phyloP scores from a whole-genome alignment of 1,284 basidiomycete species.

The Cutaneotrichosporon mucoides region DNA sequence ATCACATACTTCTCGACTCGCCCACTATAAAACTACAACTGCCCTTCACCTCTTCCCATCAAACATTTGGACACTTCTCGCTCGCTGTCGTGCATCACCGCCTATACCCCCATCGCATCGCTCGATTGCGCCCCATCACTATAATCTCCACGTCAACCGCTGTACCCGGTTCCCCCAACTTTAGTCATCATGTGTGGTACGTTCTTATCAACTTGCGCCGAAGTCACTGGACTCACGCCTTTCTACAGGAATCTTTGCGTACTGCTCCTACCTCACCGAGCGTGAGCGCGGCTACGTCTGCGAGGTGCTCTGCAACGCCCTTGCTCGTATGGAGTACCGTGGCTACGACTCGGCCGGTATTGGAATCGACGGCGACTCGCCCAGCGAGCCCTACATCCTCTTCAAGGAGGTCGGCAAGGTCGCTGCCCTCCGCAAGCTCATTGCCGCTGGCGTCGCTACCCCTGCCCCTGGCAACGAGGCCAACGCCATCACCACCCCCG shows the following conservation, averaged over 20 bases:
- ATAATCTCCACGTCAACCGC: not conserved
- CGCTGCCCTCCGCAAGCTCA: constrained; percentile 85
- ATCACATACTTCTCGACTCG: too few relatives aligned
- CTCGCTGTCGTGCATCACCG: too few relatives aligned
- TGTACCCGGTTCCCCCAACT: not conserved
- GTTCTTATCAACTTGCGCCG: not conserved
- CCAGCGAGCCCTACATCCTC: constrained; percentile 61
- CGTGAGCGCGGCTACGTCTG: constrained; percentile 92
- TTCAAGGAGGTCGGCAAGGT: constrained; percentile 99
- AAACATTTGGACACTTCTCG: too few relatives aligned
- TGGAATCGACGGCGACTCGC: constrained; percentile 88
- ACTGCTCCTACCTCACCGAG: constrained; percentile 88
- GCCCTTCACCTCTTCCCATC: too few relatives aligned
- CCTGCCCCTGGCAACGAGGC: constrained; percentile 22
- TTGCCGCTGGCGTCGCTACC: constrained; percentile 59
- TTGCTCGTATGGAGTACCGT: constrained; percentile 94
- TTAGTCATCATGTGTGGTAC: constrained; percentile 21
- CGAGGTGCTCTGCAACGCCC: constrained; percentile 86
- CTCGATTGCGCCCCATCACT: not conserved
- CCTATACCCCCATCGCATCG: too few relatives aligned
- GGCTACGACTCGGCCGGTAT: constrained; percentile 96
- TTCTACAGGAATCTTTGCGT: constrained; percentile 76
- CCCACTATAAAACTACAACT: too few relatives aligned
- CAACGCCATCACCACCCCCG: constrained; percentile 30
- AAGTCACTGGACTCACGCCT: not conserved